phyloP scores from a whole-genome alignment of 1,284 basidiomycete species.

The Melampsora abietis-canadensis region DNA sequence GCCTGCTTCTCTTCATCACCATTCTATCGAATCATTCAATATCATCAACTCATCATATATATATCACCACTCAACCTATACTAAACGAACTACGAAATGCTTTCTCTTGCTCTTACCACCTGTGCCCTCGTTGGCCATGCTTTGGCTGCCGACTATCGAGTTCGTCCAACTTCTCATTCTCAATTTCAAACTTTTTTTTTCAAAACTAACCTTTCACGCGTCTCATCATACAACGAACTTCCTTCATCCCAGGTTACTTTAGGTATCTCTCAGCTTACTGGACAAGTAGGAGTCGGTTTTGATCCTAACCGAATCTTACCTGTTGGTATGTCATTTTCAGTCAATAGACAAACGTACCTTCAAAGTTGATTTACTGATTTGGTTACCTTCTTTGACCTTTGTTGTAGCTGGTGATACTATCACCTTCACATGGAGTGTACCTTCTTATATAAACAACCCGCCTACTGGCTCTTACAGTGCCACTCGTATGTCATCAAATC shows the following conservation, averaged over 20 bases:
- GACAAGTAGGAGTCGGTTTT: conserved; percentile 37
- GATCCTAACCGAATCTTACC: conserved; percentile 39
- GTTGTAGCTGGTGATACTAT: conserved; percentile 30
- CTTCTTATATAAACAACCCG: conserved; percentile 37
- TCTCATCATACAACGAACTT: no score
- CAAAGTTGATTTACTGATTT: not conserved
- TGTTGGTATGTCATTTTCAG: conserved; percentile 12
- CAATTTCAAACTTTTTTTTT: no score
- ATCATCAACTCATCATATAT: no score
- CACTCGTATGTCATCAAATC: conserved; percentile 10
- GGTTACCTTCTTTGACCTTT: not conserved
- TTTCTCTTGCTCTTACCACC: no score
- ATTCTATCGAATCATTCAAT: no score
- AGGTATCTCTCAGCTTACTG: conserved; percentile 39
- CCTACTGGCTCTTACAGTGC: conserved; percentile 35
- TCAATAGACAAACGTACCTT: not conserved
- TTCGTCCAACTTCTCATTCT: no score
- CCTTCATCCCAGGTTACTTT: conserved; percentile 14
- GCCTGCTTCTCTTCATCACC: no score
- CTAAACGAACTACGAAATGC: no score
- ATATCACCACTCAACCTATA: no score
- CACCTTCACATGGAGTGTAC: conserved; percentile 35
- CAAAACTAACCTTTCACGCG: no score
- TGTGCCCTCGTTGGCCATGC: no score
- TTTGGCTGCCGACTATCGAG: no score